A percentile compares a stretch with the other conserved stretches of the same genome.
phyloP scores from a whole-genome alignment of 2,329 filamentous ascomycete genomes.

The Nemania sp. region DNA sequence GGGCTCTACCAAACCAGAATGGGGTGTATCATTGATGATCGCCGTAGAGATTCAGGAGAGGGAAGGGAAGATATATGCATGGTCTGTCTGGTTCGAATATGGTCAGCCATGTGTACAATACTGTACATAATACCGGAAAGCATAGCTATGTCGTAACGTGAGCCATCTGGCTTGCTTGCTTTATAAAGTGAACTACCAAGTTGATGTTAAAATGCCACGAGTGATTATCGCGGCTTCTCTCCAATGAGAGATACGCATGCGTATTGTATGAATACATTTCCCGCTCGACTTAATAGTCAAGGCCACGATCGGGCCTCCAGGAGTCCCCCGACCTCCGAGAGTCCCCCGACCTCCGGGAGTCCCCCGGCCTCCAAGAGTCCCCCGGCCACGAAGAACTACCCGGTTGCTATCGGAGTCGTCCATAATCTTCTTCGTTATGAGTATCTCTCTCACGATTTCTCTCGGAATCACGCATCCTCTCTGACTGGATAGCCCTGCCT shows the following conservation, averaged over 20 bases:
- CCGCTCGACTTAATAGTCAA: slow-evolving; percentile 3
- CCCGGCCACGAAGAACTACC: slow-evolving; percentile 2
- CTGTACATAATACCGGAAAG: slow-evolving; percentile 20
- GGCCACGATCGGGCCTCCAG: slow-evolving; percentile 33
- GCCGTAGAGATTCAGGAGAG: not conserved
- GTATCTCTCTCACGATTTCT: slow-evolving; percentile 40
- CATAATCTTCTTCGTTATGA: slow-evolving; percentile 61
- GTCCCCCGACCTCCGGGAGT: too few species aligned
- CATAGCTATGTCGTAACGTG: not conserved
- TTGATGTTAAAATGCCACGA: not conserved
- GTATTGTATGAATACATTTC: too few species aligned
- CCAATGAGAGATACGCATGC: not conserved
- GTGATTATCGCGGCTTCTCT: not conserved
- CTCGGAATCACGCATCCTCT: slow-evolving; percentile 51
- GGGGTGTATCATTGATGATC: not conserved
- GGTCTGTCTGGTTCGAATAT: slow-evolving; percentile 1
- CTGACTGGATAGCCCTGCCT: slow-evolving; percentile 71
- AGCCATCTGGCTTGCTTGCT: not conserved
- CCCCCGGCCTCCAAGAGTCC: too few species aligned
- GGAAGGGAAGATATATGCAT: too few species aligned
- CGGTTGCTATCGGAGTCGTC: slow-evolving; percentile 55
- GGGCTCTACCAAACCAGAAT: not conserved
- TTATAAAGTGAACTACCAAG: not conserved
- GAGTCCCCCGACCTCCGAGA: too few species aligned
- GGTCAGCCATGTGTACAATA: slow-evolving; percentile 23